Evolutionary conservation across 169 alveolate genomes (phyloP), one percentile per base, ranked within the genome.

Genomic region (Plasmodium gonderi): DNA sequence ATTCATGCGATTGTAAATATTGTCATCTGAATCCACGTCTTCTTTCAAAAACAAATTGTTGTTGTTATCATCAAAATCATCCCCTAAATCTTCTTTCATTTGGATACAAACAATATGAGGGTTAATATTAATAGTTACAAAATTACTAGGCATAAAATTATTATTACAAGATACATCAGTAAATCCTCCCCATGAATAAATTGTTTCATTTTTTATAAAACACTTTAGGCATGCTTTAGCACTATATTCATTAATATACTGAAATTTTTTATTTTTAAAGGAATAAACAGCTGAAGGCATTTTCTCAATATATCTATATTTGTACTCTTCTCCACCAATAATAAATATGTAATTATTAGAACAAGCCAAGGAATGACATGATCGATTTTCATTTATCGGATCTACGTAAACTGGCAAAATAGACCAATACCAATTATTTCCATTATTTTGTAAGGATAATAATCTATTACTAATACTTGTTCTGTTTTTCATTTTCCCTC

Each of bases 101-200:
- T 90, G 94, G 11, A 65, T 64, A 31, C 47, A 40, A 26, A 47
- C 26, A 31, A 90, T 79, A 78, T 90, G 91, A 3, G 81, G 80
- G 45, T 54, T 76, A 12, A 90, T 29, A 90, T 90, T 51, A 40
- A 90, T 42, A 6, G 80, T 20, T 6, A 42, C 82, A 78, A 90
- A 90, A 65, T 90, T 78, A 36, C 51, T 67, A 0, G 94, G 90
- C 8, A 90, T 47, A 68, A 20, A 90, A 90, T 76, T 77, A 2
- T 77, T 20, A 45, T 82, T 47, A 47, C 51, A 67, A 1, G 90
- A 60, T 42, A 65, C 54, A 79, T 64, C 90, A n/a, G 83, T 90
- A 90, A 90, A 90, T 23, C 94, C 94, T 33, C 94, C 94, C 94
- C 94, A 90, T n/a, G 94, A 65, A 65, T 90, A 90, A 44, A 90